These are phyloP conservation scores for Vaccinium darrowii DNA, from an alignment of 148 eudicot genomes.

Conservation along the genomic window DNA sequence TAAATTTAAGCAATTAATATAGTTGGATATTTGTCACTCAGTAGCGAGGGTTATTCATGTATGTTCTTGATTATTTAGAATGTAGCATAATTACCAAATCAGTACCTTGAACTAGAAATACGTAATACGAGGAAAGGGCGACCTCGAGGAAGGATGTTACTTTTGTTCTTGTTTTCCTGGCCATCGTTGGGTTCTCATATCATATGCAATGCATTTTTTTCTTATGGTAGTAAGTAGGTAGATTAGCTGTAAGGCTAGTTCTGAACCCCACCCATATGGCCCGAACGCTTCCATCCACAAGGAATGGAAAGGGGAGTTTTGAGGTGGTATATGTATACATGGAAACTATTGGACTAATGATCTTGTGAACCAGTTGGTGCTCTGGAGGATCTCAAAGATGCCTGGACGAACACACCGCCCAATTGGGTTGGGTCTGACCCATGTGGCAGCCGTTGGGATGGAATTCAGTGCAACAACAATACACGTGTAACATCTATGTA, in stretches of 20 bases:
- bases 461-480: conserved; percentile 48
- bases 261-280: background rate
- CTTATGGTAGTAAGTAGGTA: background rate
- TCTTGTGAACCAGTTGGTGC: conserved; percentile 38
- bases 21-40: background rate
- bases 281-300: background rate
- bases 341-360: background rate
- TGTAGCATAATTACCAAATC: background rate
- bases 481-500: conserved; percentile 59
- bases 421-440: conserved; percentile 66
- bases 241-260: background rate
- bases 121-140: background rate
- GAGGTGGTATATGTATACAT: background rate
- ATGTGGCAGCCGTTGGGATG: conserved; percentile 63
- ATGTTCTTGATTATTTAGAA: background rate
- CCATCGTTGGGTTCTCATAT: background rate
- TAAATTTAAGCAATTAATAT: background rate
- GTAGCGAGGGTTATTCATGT: background rate
- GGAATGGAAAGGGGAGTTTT: background rate
- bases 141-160: background rate
- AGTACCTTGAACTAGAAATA: background rate
- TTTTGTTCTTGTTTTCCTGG: background rate
- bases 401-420: conserved; percentile 58
- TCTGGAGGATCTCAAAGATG: conserved; percentile 32
- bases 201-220: background rate